Base-by-base conservation (phyloP, 768 basidiomycete species). In the Epithele typhae region DNA sequence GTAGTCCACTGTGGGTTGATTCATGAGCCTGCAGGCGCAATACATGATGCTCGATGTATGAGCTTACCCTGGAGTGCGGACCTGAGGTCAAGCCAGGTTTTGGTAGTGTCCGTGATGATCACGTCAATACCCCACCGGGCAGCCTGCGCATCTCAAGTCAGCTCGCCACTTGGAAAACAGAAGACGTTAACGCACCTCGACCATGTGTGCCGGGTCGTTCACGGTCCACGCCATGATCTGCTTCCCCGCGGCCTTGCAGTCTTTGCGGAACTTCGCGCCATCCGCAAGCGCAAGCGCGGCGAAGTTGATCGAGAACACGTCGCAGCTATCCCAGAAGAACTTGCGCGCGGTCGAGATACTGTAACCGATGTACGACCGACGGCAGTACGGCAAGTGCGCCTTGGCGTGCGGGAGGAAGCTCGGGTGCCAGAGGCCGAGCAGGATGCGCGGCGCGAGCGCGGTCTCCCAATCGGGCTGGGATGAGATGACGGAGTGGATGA, bases 211-310 rank as follows among this genome's bases (percentile, higher is more conserved):
- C 9, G 82, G 82, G 37, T 84, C 76, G 60, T 99, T 99, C 22
- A 98, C 95, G 0, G 96, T 99, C 96, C 94, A 97, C 3, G 92
- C 91, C 78, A 94, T 85, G 46, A 98, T 56, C 55, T 76, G 75
- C 76, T 96, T 96, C 17, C 86, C 86, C 1, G 81, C 81, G 14
- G 61, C 71, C 62, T 82, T 82, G 69, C 91, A 93, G 55, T 93
- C 87, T 37, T 72, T 66, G 45, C 84, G 71, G 72, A 99, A 97
- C 77, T 66, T 76, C 49, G 78, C 73, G 2, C 95, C 95, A 49
- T 91, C 89, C 1, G 69, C 64, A 3, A 81, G 81, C 8, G 84
- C 79, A 34, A 98, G 69, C 5, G 79, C 67, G 0, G 70, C 76
- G 66, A 94, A 98, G 33, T 75, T 69, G 61, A 99, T 82, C 15